Evolutionary conservation across 495 filamentous ascomycete species (phyloP).

Genomic region (Xylaria longipes): DNA sequence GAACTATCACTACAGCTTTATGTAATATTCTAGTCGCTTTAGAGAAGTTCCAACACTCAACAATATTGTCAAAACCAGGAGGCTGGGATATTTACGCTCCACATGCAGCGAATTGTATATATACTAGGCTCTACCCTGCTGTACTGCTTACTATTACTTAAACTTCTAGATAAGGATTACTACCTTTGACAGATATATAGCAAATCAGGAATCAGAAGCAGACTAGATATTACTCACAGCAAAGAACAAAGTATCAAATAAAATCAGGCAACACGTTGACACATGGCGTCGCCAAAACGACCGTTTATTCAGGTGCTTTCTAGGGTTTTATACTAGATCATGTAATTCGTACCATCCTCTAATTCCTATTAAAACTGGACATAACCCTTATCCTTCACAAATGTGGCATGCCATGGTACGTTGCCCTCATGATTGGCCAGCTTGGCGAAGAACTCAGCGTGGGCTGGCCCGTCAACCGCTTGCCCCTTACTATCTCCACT

Average conservation of each 20-base stretch:
- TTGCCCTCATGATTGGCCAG: conserved; percentile 40
- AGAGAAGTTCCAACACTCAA: not conserved
- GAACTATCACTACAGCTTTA: too few relatives aligned
- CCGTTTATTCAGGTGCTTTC: not conserved
- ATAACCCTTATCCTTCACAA: conserved; percentile 50
- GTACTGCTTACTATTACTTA: too few relatives aligned
- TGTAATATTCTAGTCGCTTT: not conserved
- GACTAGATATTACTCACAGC: not conserved
- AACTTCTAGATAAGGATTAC: too few relatives aligned
- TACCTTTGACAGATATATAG: too few relatives aligned
- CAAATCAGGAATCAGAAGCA: not conserved
- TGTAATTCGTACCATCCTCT: not conserved
- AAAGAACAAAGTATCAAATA: not conserved
- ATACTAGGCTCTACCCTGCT: too few relatives aligned
- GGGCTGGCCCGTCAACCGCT: conserved; percentile 42
- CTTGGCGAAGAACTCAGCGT: conserved; percentile 47
- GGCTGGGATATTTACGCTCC: too few relatives aligned
- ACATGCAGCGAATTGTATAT: too few relatives aligned
- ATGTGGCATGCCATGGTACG: conserved; percentile 50
- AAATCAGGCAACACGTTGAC: not conserved
- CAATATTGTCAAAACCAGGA: too few relatives aligned
- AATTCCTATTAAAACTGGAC: conserved; percentile 21
- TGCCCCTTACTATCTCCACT: conserved; percentile 38
- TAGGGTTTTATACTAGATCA: not conserved
- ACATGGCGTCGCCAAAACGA: not conserved